Base-by-base conservation (phyloP, 768 basidiomycete species). In the Rhizopogon sp. region DNA sequence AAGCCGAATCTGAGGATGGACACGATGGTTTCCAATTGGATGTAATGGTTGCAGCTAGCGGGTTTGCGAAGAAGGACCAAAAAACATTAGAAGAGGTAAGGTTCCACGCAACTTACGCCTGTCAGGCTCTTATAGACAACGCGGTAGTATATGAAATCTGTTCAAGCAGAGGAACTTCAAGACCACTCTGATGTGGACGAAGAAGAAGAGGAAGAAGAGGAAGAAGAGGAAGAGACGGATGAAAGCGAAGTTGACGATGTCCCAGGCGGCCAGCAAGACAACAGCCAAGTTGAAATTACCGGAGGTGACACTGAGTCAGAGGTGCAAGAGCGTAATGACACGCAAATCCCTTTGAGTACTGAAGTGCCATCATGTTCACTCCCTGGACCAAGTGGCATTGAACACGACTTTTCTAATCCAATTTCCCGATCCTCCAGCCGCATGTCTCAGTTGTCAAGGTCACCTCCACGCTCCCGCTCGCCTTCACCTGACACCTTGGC, bases 21-120 rank as follows among this genome's bases (percentile, higher is more conserved):
- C 74, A 72, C 31, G 77, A 79, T n/a, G 72, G 66, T 20, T 93
- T 93, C 70, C 78, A 80, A 56, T 73, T 98, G 45, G 97, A 99
- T 74, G 85, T 97, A 17, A 80, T 91, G 60, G 95, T 98, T 6
- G 88, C 89, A 47, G 97, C 97, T 2, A 96, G 93, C 74, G 96
- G 96, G 25, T 98, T 96, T 70, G 85, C 84, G 57, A 79, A 87
- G 61, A 87, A 86, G 63, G 87, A 96, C 65, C 84, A 90, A 78
- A 83, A 84, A 64, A 72, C 81, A 41, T 73, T 98, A 53, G 92
- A 94, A 71, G 85, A 93, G 77, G 95, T 95, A 57, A 64, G 82
- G 69, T 64, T 49, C 50, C 51, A 52, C 17, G 62, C 61, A 50
- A 47, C 57, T 64, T 35, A 56, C 56, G 22, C 35, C 59, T 59